A percentile compares a stretch with the other conserved stretches of the same genome.
phyloP scores from a whole-genome alignment of 345 rosid species.

The Salix caprea region DNA sequence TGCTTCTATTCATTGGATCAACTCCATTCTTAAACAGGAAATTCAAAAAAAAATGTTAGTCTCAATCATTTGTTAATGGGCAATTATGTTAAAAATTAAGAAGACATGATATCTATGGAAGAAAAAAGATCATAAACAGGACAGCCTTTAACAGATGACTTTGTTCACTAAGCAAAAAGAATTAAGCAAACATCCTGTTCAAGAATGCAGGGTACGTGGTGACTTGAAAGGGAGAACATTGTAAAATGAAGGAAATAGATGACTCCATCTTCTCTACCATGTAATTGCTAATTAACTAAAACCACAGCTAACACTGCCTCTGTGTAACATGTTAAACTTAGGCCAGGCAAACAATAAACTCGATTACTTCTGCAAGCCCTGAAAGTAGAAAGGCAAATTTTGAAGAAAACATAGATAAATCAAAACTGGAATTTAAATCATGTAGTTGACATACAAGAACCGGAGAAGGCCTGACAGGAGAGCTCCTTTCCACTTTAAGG shows the following conservation, averaged over 20 bases:
- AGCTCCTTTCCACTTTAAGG: slow-evolving; percentile 77
- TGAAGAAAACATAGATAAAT: not conserved
- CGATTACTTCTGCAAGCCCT: not conserved
- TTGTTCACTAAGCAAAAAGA: not conserved
- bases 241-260: not conserved
- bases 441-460: slow-evolving; percentile 39
- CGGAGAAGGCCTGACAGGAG: slow-evolving; percentile 72
- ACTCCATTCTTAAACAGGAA: slow-evolving; percentile 65
- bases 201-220: not conserved
- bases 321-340: not conserved
- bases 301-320: not conserved
- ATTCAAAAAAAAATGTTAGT: not conserved
- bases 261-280: not conserved
- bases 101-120: not conserved
- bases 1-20: slow-evolving; percentile 66
- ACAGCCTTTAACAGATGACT: not conserved
- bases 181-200: not conserved
- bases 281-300: not conserved
- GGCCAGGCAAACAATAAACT: not conserved
- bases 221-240: not conserved
- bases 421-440: not conserved
- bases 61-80: not conserved
- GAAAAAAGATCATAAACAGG: slow-evolving; percentile 7
- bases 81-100: not conserved
- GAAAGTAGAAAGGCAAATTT: not conserved